These are phyloP conservation scores for Fusarium udum DNA, from an alignment of 2,329 filamentous ascomycete species.

Conservation along the genomic window DNA sequence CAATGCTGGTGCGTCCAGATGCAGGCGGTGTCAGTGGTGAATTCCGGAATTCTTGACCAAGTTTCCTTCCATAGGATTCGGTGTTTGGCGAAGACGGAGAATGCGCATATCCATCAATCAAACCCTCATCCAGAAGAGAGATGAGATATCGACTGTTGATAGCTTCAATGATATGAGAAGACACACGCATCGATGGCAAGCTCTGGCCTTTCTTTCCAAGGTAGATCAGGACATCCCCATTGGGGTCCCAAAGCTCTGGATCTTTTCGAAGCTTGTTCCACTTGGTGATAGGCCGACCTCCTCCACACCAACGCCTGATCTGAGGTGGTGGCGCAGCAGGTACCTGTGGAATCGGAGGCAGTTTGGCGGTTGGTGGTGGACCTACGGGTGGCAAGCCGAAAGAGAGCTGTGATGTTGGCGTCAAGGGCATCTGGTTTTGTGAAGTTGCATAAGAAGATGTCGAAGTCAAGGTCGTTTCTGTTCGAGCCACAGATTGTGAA, in stretches of 20 bases:
- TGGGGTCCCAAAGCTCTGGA: conserved; percentile 68
- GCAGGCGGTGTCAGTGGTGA: conserved; percentile 47
- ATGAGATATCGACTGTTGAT: conserved; percentile 65
- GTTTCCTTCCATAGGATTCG: conserved; percentile 52
- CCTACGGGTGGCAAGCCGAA: conserved; percentile 34
- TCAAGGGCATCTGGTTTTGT: conserved; percentile 27
- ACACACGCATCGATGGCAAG: conserved; percentile 64
- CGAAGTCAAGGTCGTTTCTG: conserved; percentile 15
- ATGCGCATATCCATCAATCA: conserved; percentile 53
- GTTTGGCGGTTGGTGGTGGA: conserved; percentile 55
- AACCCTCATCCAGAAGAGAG: conserved; percentile 62
- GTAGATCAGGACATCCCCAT: conserved; percentile 68
- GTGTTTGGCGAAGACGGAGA: conserved; percentile 54
- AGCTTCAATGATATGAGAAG: conserved; percentile 66
- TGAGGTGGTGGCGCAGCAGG: conserved; percentile 42
- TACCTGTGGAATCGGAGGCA: conserved; percentile 53
- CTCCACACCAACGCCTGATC: conserved; percentile 64
- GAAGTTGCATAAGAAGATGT: conserved; percentile 27
- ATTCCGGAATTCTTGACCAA: conserved; percentile 14
- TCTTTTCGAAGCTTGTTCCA: conserved; percentile 70
- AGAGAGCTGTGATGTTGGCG: conserved; percentile 31
- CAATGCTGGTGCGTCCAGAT: conserved; percentile 52
- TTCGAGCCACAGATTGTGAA: conserved; percentile 8
- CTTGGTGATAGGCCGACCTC: conserved; percentile 57
- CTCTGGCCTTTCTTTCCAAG: conserved; percentile 59